Conservation (phyloP, 1,284 basidiomycete genomes). For the Microbotryum silenes-acaulis region DNA sequence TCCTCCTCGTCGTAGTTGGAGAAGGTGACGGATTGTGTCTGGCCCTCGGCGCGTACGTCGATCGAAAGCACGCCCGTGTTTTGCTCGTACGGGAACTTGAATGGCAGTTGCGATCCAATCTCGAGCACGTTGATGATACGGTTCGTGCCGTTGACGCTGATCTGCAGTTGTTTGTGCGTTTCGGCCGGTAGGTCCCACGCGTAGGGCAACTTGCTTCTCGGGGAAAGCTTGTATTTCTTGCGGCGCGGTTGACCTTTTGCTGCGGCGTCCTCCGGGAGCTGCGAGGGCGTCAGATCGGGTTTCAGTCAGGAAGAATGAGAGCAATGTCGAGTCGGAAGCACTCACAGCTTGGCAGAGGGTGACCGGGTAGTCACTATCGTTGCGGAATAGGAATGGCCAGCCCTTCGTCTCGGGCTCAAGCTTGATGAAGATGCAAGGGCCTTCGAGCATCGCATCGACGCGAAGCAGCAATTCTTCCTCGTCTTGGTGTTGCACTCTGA, state of each 20-base stretch:
- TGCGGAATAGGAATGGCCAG: conserved; percentile 91
- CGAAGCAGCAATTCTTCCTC: conserved; percentile 57
- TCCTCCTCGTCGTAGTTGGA: conserved; percentile 77
- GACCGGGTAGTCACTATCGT: conserved; percentile 70
- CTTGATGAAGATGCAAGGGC: conserved; percentile 80
- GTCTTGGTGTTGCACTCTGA: conserved; percentile 53
- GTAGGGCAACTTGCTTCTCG: conserved; percentile 58
- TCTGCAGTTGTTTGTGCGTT: conserved; percentile 68
- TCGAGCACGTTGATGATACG: conserved; percentile 87
- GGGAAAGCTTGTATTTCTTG: conserved; percentile 50
- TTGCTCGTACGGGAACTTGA: conserved; percentile 55
- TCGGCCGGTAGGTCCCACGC: conserved; percentile 94
- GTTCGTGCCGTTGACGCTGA: conserved; percentile 55
- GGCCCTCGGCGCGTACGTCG: conserved; percentile 86
- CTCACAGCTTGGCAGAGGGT: conserved; percentile 68
- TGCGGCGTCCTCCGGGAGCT: conserved; percentile 29
- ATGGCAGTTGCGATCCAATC: conserved; percentile 86
- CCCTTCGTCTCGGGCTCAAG: conserved; percentile 57
- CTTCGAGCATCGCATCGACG: conserved; percentile 77
- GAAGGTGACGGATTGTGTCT: conserved; percentile 77
- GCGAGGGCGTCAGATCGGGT: conserved; percentile 21
- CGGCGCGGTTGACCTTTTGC: conserved; percentile 24
- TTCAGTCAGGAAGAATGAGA: background rate
- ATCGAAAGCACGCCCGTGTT: conserved; percentile 55
- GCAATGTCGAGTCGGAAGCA: conserved; percentile 1